Conservation (phyloP, 805 yeast species). For the Ogataea paradorogensis region DNA sequence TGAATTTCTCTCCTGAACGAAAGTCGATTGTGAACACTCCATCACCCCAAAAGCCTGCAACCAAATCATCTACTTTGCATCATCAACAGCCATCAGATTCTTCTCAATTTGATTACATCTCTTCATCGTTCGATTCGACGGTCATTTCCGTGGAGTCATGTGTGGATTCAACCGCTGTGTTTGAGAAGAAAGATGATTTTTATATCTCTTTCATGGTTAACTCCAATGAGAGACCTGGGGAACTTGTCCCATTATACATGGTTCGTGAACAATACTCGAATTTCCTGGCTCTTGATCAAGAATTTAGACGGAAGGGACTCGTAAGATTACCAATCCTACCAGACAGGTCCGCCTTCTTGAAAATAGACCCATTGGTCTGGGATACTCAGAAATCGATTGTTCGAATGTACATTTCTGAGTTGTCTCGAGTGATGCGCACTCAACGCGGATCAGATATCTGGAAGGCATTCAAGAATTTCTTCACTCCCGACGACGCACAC, state of each 20-base stretch:
- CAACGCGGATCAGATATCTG: slow-evolving; percentile 24
- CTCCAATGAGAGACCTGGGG: slow-evolving; percentile 56
- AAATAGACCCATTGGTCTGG: slow-evolving; percentile 33
- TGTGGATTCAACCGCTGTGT: slow-evolving; percentile 28
- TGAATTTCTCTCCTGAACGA: slow-evolving; percentile 7
- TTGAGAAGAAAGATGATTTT: slow-evolving; percentile 53
- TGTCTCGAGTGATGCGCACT: slow-evolving; percentile 24
- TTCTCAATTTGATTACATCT: slow-evolving; percentile 28
- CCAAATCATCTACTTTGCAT: slow-evolving; percentile 1
- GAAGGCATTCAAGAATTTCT: slow-evolving; percentile 26
- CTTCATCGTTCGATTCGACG: slow-evolving; percentile 29
- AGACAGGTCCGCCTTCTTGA: slow-evolving; percentile 24
- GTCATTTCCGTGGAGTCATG: slow-evolving; percentile 31
- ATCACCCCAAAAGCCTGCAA: slow-evolving; percentile 11
- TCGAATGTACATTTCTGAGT: slow-evolving; percentile 30
- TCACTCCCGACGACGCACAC: slow-evolving; percentile 28
- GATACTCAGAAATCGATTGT: slow-evolving; percentile 32
- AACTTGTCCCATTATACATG: slow-evolving; percentile 59
- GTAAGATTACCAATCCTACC: slow-evolving; percentile 28
- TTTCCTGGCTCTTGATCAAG: slow-evolving; percentile 58
- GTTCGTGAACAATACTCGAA: slow-evolving; percentile 62
- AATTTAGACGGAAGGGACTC: slow-evolving; percentile 44
- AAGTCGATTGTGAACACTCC: slow-evolving; percentile 11
- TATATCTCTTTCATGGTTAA: slow-evolving; percentile 57
- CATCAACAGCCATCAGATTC: slow-evolving; percentile 21